phyloP scores from a whole-genome alignment of 148 eudicot genomes.

The Silene latifolia region DNA sequence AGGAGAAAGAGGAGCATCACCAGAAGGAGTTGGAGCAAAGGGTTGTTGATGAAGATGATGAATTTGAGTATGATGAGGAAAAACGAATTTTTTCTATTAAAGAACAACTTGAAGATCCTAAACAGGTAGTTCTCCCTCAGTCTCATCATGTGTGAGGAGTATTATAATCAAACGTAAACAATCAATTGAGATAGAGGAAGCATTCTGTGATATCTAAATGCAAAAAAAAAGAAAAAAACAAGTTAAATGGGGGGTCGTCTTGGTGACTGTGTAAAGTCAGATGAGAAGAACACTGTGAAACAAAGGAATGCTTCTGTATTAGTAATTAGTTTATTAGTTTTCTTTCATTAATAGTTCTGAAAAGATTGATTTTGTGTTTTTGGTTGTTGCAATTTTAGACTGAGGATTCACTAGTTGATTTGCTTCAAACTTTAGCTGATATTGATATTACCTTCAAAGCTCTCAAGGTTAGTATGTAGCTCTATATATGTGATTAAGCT shows the following conservation, averaged over 20 bases:
- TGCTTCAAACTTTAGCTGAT: constrained; percentile 85
- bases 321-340: not conserved
- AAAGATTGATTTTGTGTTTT: not conserved
- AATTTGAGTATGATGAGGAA: constrained; percentile 54
- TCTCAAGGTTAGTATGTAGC: constrained; percentile 48
- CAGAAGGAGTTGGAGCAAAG: constrained; percentile 20
- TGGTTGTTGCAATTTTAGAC: constrained; percentile 36
- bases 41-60: constrained; percentile 15
- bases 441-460: constrained; percentile 91
- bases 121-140: constrained; percentile 43
- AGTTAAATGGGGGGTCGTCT: too few relatives aligned
- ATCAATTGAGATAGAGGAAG: too few relatives aligned
- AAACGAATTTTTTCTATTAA: constrained; percentile 49
- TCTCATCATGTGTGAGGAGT: too few relatives aligned
- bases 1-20: constrained; percentile 9
- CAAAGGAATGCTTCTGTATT: too few relatives aligned
- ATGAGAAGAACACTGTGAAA: too few relatives aligned
- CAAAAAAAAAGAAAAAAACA: too few relatives aligned
- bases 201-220: too few relatives aligned
- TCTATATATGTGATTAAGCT: too few relatives aligned
- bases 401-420: constrained; percentile 69
- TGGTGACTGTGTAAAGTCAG: too few relatives aligned
- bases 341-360: not conserved
- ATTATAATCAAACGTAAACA: too few relatives aligned
- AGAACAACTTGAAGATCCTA: constrained; percentile 69